Percentiles rank a stretch among this genome's conserved stretches.
These are phyloP conservation scores for Wickerhamiella vanderwaltii DNA, from an alignment of 805 yeast species.

Conservation along the genomic window DNA sequence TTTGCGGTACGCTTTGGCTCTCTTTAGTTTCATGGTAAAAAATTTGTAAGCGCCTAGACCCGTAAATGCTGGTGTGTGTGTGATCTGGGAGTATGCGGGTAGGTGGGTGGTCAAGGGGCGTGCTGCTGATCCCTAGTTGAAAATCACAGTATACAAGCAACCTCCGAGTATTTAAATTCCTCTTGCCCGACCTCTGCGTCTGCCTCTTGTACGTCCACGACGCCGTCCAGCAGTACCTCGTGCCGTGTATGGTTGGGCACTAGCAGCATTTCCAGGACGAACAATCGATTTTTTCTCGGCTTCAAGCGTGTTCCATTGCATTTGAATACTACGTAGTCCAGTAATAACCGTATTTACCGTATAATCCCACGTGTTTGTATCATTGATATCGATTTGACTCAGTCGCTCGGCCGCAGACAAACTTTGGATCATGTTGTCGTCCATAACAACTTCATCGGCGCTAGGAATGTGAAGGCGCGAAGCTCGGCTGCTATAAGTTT, in stretches of 20 bases:
- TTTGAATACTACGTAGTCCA: constrained; percentile 9
- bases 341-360: constrained; percentile 1
- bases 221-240: constrained; percentile 7
- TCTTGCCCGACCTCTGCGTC: constrained; percentile 12
- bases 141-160: too few relatives aligned
- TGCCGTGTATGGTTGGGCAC: background rate
- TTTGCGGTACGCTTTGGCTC: constrained; percentile 89
- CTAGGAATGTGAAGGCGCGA: background rate
- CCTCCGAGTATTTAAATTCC: too few relatives aligned
- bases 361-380: constrained; percentile 4
- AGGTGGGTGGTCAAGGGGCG: background rate
- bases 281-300: constrained; percentile 8
- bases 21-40: constrained; percentile 79
- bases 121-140: too few relatives aligned
- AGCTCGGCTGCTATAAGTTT: background rate
- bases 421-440: constrained; percentile 4
- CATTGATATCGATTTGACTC: background rate
- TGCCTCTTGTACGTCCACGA: constrained; percentile 10
- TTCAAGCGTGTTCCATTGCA: constrained; percentile 9
- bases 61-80: too few relatives aligned
- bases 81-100: background rate
- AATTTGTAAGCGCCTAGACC: too few relatives aligned
- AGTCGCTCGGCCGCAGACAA: constrained; percentile 11
- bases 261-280: background rate
- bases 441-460: constrained; percentile 9